Conservation (phyloP, 2,329 filamentous ascomycete genomes). For the Penicillium sp. region DNA sequence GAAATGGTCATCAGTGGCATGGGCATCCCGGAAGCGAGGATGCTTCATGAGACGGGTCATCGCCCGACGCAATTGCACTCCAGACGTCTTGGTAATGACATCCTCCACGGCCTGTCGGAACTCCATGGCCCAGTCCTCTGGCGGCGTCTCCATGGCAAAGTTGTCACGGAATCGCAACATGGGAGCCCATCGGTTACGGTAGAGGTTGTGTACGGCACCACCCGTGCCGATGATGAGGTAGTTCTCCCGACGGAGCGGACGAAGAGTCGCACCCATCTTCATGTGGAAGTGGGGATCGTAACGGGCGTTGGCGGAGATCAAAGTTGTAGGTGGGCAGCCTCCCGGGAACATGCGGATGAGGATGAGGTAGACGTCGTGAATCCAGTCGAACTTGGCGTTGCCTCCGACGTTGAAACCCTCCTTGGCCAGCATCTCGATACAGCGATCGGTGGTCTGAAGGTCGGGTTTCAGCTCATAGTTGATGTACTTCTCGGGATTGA, state of each 20-base stretch:
- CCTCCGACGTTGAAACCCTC: slow-evolving; percentile 61
- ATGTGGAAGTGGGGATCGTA: slow-evolving; percentile 65
- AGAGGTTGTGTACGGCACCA: slow-evolving; percentile 73
- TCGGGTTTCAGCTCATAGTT: slow-evolving; percentile 68
- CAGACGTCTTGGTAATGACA: slow-evolving; percentile 60
- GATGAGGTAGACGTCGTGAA: slow-evolving; percentile 73
- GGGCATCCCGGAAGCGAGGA: slow-evolving; percentile 68
- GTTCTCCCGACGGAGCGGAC: slow-evolving; percentile 60
- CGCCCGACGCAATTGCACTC: slow-evolving; percentile 60
- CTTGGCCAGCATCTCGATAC: slow-evolving; percentile 57
- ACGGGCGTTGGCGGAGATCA: slow-evolving; percentile 61
- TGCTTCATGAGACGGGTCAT: slow-evolving; percentile 72
- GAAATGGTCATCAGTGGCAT: slow-evolving; percentile 74
- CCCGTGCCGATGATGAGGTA: slow-evolving; percentile 67
- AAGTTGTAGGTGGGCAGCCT: slow-evolving; percentile 69
- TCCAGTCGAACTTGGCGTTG: slow-evolving; percentile 70
- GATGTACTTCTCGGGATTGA: slow-evolving; percentile 69
- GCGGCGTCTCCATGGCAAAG: slow-evolving; percentile 65
- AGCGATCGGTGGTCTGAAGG: slow-evolving; percentile 57
- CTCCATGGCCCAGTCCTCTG: slow-evolving; percentile 66
- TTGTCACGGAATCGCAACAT: slow-evolving; percentile 70
- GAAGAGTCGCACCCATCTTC: slow-evolving; percentile 63
- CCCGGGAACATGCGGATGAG: slow-evolving; percentile 72
- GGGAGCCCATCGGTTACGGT: slow-evolving; percentile 68
- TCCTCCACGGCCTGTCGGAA: slow-evolving; percentile 71